Evolutionary conservation across 169 alveolate species (phyloP), one percentile per base, ranked within the genome.

Genomic region (Plasmodium billcollinsi): DNA sequence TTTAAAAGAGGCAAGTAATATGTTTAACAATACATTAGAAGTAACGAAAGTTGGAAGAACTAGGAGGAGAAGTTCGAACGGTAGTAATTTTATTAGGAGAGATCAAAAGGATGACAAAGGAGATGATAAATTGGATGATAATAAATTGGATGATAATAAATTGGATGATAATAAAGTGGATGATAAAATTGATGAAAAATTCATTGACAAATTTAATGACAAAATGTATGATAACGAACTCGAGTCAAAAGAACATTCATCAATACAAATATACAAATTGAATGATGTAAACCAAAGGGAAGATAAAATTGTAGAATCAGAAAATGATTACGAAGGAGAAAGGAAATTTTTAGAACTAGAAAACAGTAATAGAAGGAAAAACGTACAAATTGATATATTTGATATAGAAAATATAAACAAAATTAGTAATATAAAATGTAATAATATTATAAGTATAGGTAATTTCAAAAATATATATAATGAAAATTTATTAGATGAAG

Each of bases 381-480:
- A 58, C 47, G n/a, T 33, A 18, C 43, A 52, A 33, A 58, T 69
- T 14, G 91, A 83, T 58, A 52, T 83, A 83, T 58, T 83, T 52
- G 91, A 83, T 50, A 70, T 83, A 14, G 91, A 83, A 11, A 63
- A 47, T 6, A 83, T 83, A 21, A 83, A 83, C 29, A 83, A 69
- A 58, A 83, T 83, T 15, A 83, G 91, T 63, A 69, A 18, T 29
- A 58, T 39, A 69, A 83, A 83, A 61, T 83, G 91, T 66, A 83
- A 67, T 43, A 83, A 83, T 50, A 83, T 83, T 18, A 83, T 83
- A 83, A 83, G 91, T 72, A 83, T 83, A 67, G 70, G 91, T 29
- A 83, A 75, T 54, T 83, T 83, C 50, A 83, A 83, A 83, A 83
- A 83, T 83, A 83, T 83, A 14, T 83, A 83, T 49, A 83, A 83